Evolutionary conservation across 164 flowering plant genomes (phyloP).

Genomic region (Magnolia officinalis): DNA sequence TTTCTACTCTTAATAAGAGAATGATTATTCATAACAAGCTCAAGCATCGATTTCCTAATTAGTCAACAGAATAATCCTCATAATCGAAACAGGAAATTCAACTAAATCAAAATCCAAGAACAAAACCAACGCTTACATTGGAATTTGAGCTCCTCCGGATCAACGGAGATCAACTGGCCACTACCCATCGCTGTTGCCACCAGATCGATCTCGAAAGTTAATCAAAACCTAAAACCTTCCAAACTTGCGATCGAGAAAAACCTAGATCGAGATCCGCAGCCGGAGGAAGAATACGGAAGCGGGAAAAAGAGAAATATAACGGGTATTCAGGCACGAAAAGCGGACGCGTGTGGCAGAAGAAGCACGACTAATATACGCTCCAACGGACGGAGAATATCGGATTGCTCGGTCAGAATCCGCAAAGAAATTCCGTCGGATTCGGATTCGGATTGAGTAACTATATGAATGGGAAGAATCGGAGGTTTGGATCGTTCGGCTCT

Average conservation of each 20-base stretch:
- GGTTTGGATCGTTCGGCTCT: neutral
- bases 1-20: no score
- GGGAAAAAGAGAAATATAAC: neutral
- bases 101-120: neutral
- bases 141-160: conserved; percentile 77
- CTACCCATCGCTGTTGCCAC: conserved; percentile 23
- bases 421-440: neutral
- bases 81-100: no score
- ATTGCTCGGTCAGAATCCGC: conserved; percentile 11
- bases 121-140: conserved; percentile 34
- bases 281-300: conserved; percentile 10
- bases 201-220: conserved; percentile 9
- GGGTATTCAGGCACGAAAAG: neutral
- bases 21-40: no score
- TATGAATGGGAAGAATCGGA: neutral
- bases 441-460: neutral
- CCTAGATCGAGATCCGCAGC: neutral
- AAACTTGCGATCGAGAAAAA: conserved; percentile 2
- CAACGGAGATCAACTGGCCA: conserved; percentile 58
- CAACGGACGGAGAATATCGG: conserved; percentile 7
- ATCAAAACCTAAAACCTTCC: conserved; percentile 12
- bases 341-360: conserved; percentile 9
- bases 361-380: neutral
- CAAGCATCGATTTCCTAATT: no score
- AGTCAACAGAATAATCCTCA: no score